phyloP scores from a whole-genome alignment of 805 yeast species.

The Ogataea haglerorum region DNA sequence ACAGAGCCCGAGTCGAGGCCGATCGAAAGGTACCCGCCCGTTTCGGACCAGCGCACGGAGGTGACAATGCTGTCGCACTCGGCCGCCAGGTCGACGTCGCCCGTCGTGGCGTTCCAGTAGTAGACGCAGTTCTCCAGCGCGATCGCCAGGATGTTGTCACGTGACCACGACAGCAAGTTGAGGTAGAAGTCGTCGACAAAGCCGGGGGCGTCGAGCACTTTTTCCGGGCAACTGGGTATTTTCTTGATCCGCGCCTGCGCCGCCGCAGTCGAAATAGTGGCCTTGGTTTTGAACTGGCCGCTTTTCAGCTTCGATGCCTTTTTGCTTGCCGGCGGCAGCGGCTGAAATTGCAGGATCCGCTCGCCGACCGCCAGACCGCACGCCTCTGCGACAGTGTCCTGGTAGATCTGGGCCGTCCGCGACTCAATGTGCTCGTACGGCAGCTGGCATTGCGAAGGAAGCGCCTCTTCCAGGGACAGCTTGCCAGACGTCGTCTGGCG shows the following conservation, averaged over 20 bases:
- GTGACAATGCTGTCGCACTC: constrained; percentile 59
- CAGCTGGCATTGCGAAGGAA: constrained; percentile 30
- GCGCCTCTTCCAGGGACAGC: constrained; percentile 28
- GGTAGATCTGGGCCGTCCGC: constrained; percentile 56
- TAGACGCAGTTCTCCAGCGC: constrained; percentile 83
- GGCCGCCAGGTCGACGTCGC: constrained; percentile 63
- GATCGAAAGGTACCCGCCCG: constrained; percentile 79
- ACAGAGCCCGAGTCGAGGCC: constrained; percentile 81
- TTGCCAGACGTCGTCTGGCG: constrained; percentile 48
- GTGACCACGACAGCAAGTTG: constrained; percentile 85
- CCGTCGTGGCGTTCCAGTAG: constrained; percentile 87
- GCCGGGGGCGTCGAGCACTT: constrained; percentile 96
- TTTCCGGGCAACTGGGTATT: constrained; percentile 83
- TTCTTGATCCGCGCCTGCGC: constrained; percentile 70
- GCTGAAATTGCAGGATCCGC: constrained; percentile 81
- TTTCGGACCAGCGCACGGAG: constrained; percentile 87
- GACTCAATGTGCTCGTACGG: constrained; percentile 55
- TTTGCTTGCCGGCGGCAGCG: constrained; percentile 68
- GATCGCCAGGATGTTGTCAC: constrained; percentile 75
- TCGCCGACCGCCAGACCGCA: constrained; percentile 85
- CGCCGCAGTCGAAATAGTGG: constrained; percentile 37
- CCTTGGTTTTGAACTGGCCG: constrained; percentile 21
- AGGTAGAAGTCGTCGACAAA: constrained; percentile 88
- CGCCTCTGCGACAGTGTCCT: constrained; percentile 86
- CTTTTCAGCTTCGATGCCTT: constrained; percentile 18